A percentile compares a stretch with the other conserved stretches of the same genome.
phyloP scores from a whole-genome alignment of 2,329 filamentous ascomycete species.

The Colletotrichum sp. region DNA sequence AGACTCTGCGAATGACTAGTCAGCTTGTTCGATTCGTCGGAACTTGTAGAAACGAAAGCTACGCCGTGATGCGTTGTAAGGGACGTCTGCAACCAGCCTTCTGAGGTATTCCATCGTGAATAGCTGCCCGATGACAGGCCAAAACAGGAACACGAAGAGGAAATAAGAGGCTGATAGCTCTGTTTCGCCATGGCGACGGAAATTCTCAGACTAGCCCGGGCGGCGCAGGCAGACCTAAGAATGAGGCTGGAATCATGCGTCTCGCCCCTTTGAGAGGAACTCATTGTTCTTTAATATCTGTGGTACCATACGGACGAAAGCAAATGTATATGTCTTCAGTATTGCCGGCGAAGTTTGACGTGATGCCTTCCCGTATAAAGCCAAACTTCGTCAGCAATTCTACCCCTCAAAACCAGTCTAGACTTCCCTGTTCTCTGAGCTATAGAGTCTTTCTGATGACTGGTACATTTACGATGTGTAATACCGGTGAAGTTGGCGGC shows the following conservation, averaged over 20 bases:
- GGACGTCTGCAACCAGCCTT: neutral
- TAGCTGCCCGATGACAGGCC: neutral
- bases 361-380: neutral
- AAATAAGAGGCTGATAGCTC: neutral
- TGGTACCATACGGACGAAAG: neutral
- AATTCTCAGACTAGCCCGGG: fast-evolving
- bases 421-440: too few relatives aligned
- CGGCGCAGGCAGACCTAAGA: neutral
- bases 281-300: too few relatives aligned
- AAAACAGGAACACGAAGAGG: neutral
- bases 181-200: neutral
- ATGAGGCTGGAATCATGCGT: too few relatives aligned
- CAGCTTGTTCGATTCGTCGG: neutral
- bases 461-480: neutral
- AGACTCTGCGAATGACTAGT: neutral
- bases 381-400: neutral
- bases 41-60: neutral
- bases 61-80: fast-evolving
- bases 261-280: fast-evolving
- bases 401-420: neutral
- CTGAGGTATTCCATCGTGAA: neutral
- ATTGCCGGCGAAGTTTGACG: neutral
- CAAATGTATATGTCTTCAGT: fast-evolving
- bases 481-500: fast-evolving
- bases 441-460: neutral